A percentile compares a stretch with the other conserved stretches of the same genome.
These are phyloP conservation scores for Pseudogymnoascus destructans DNA, from an alignment of 2,329 filamentous ascomycete species.

Conservation along the genomic window DNA sequence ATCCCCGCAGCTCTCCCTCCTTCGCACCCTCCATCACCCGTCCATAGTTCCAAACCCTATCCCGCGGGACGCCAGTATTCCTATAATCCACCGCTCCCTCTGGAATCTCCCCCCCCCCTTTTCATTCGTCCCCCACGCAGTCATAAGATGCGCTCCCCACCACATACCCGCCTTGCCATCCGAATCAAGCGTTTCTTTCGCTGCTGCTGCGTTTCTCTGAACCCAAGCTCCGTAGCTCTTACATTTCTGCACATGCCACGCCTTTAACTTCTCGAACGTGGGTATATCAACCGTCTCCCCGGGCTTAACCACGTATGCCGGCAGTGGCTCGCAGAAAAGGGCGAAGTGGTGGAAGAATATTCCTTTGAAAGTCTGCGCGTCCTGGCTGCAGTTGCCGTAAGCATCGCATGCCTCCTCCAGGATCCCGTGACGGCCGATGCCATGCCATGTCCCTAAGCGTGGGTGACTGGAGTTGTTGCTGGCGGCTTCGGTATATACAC, in stretches of 20 bases:
- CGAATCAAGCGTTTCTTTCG: slow-evolving; percentile 52
- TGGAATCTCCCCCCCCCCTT: slow-evolving; percentile 27
- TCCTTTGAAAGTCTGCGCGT: slow-evolving; percentile 84
- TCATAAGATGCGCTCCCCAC: slow-evolving; percentile 52
- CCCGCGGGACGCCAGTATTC: slow-evolving; percentile 36
- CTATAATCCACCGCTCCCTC: slow-evolving; percentile 37
- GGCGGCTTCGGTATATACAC: slow-evolving; percentile 26
- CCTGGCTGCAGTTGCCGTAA: slow-evolving; percentile 60
- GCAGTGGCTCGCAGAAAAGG: slow-evolving; percentile 59
- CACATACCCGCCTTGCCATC: slow-evolving; percentile 70
- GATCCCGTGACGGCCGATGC: slow-evolving; percentile 68
- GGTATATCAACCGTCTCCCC: slow-evolving; percentile 20
- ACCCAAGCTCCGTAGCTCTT: slow-evolving; percentile 60
- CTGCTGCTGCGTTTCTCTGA: slow-evolving; percentile 60
- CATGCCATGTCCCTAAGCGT: slow-evolving; percentile 42
- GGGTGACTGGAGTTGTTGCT: not conserved
- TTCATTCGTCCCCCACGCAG: slow-evolving; percentile 22
- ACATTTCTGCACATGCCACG: slow-evolving; percentile 48
- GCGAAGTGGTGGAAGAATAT: slow-evolving; percentile 87
- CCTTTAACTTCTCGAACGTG: slow-evolving; percentile 13
- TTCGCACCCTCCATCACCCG: slow-evolving; percentile 6
- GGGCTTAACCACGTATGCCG: slow-evolving; percentile 20
- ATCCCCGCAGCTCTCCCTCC: not conserved
- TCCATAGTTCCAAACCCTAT: slow-evolving; percentile 30
- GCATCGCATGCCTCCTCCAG: slow-evolving; percentile 77